phyloP scores from a whole-genome alignment of 1,139 yeast species.

The Lodderomyces parapsilosis region DNA sequence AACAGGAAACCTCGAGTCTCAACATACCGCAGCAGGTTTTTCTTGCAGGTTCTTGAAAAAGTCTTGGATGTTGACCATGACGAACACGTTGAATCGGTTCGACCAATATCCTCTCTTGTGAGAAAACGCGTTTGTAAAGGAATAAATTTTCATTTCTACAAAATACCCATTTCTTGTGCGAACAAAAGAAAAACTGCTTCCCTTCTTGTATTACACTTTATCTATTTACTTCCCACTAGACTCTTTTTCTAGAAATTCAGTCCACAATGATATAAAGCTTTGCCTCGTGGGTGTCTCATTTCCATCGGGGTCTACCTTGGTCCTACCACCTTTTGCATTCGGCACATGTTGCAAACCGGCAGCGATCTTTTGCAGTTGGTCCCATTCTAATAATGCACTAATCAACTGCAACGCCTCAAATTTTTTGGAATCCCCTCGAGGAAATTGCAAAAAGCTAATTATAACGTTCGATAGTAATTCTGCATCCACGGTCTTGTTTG shows the following conservation, averaged over 20 bases:
- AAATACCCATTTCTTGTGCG: too few species aligned
- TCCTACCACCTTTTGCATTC: constrained; percentile 16
- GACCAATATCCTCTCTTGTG: neutral
- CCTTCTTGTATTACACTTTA: neutral
- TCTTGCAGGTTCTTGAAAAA: constrained; percentile 1
- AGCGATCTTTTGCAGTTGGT: constrained; percentile 72
- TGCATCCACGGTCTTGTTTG: constrained; percentile 74
- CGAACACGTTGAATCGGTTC: neutral
- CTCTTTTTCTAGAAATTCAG: constrained; percentile 84
- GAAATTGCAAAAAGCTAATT: constrained; percentile 80
- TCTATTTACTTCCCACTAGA: constrained; percentile 31
- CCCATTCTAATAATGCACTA: constrained; percentile 85
- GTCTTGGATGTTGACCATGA: constrained; percentile 4
- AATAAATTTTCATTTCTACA: neutral
- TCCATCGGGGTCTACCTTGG: constrained; percentile 14
- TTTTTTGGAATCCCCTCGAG: constrained; percentile 91
- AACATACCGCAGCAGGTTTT: constrained; percentile 1
- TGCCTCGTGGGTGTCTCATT: constrained; percentile 41
- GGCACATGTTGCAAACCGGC: constrained; percentile 70
- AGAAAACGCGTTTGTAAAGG: constrained; percentile 5
- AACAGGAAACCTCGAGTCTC: neutral
- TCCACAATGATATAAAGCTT: constrained; percentile 84
- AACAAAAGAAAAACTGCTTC: too few species aligned
- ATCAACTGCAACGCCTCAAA: constrained; percentile 87
- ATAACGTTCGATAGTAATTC: constrained; percentile 84